Evolutionary conservation across 1,284 basidiomycete genomes (phyloP).

Genomic region (Uromyces viciae-fabae): DNA sequence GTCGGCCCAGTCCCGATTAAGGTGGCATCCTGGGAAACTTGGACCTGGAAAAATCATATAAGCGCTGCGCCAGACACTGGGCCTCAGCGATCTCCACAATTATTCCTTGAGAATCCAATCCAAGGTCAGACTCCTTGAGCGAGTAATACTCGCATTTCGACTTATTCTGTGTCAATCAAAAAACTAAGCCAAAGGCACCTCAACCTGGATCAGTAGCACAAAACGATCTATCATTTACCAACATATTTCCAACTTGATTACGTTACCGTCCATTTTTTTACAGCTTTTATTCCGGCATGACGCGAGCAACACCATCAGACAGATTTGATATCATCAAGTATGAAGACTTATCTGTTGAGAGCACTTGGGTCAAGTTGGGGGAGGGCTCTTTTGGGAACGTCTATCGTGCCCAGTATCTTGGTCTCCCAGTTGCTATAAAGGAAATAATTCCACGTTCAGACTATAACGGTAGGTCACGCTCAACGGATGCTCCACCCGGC

Average conservation of each 20-base stretch:
- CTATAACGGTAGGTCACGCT: conserved; percentile 48
- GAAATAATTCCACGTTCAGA: conserved; percentile 56
- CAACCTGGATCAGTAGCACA: not conserved
- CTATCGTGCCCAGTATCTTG: conserved; percentile 86
- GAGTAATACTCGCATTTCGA: not conserved
- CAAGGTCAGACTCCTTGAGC: not conserved
- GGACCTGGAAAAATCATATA: not conserved
- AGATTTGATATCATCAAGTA: conserved; percentile 74
- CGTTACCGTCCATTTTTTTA: not conserved
- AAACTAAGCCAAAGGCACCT: not conserved
- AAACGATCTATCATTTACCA: not conserved
- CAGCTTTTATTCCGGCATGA: not conserved
- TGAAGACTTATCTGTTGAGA: conserved; percentile 57
- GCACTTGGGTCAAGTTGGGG: conserved; percentile 66
- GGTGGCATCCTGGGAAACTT: not conserved
- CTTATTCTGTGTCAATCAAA: not conserved
- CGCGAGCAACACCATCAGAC: not conserved
- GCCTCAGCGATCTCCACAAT: no score
- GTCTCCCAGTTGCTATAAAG: conserved; percentile 93
- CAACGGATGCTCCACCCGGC: not conserved
- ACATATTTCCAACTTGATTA: not conserved
- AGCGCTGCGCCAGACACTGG: no score
- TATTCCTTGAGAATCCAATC: not conserved
- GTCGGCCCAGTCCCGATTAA: not conserved
- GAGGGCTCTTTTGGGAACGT: conserved; percentile 89